Evolutionary conservation across 352 stramenopile genomes (phyloP), one percentile per base, ranked within the genome.

Genomic region (Phytopythium chamaehyphon): DNA sequence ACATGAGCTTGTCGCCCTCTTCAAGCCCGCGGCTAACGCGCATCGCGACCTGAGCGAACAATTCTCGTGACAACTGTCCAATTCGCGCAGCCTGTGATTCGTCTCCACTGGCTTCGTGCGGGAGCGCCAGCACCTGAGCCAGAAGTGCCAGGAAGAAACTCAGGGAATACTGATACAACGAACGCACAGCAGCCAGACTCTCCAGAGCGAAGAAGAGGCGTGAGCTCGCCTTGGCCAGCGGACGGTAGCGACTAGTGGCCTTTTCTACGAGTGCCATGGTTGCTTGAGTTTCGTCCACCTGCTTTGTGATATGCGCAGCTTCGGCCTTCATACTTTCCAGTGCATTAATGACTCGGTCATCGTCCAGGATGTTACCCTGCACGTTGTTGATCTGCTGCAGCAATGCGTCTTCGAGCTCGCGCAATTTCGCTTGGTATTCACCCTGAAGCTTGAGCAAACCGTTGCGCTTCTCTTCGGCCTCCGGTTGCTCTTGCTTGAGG

Each of bases 81-180:
- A 97, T 64, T 0, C 83, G 75, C 31, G 54, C 49, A 7, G 69
- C 54, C 46, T 77, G 57, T 40, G 55, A 59, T 31, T 40, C 53
- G 1, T 40, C 24, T 6, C 16, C 43, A 6, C 40, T 15, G 19
- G 16, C 58, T 49, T 66, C 38, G 23, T 23, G 54, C 8, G 75
- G 64, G 15, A 72, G 61, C 9, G 69, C 57, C 12, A 99, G 74
- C 21, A 99, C 95, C 57, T 88, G 85, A 9, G 93, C 84, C 21
- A 99, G 69, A 26, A 98, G 82, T n/a, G 82, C 82, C 40, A 99
- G 86, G 68, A 99, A 99, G 49, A 98, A 98, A n/a, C 86, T 79
- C 0, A 99, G 75, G 55, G 92, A 98, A 65, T 98, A 99, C 65
- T 99, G 96, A 73, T 99, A 99, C 39, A 99, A 69, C 59, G 98